Percentiles rank a stretch among this genome's conserved stretches.
Evolutionary conservation across 495 filamentous ascomycete genomes (phyloP).

Genomic region (Penicillium chermesinum): DNA sequence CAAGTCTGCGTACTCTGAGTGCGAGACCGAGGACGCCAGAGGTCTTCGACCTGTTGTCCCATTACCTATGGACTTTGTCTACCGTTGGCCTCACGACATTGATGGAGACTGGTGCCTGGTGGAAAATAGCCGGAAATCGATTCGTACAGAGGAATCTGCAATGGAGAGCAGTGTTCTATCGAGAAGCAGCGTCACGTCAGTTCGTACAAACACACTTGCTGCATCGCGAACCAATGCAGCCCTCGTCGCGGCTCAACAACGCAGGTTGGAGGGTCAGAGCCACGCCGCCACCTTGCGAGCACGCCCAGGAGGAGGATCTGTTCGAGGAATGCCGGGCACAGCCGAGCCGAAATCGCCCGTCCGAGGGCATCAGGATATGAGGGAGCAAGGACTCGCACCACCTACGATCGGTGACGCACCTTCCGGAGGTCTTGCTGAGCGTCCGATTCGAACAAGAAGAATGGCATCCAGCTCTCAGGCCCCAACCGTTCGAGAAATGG

Average conservation of each 20-base stretch:
- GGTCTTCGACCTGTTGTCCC: conserved; percentile 66
- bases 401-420: not conserved
- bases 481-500: conserved; percentile 25
- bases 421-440: conserved; percentile 37
- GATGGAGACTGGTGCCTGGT: conserved; percentile 41
- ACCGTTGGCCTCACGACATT: conserved; percentile 42
- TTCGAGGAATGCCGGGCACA: conserved; percentile 28
- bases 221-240: conserved; percentile 38
- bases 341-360: conserved; percentile 21
- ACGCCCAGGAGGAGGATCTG: conserved; percentile 24
- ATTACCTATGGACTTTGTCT: conserved; percentile 62
- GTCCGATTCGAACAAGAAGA: conserved; percentile 37
- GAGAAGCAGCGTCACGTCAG: conserved; percentile 20
- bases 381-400: conserved; percentile 13
- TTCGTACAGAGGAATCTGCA: conserved; percentile 26
- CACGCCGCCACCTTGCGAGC: conserved; percentile 46
- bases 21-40: conserved; percentile 63
- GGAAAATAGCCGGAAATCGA: conserved; percentile 22
- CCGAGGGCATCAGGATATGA: conserved; percentile 15
- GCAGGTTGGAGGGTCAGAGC: conserved; percentile 38
- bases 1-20: conserved; percentile 63
- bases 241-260: conserved; percentile 39
- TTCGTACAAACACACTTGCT: conserved; percentile 22
- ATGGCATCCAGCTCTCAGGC: conserved; percentile 38
- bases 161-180: conserved; percentile 33